Evolutionary conservation across 305 asterid genomes (phyloP).

Genomic region (Lippia alba): DNA sequence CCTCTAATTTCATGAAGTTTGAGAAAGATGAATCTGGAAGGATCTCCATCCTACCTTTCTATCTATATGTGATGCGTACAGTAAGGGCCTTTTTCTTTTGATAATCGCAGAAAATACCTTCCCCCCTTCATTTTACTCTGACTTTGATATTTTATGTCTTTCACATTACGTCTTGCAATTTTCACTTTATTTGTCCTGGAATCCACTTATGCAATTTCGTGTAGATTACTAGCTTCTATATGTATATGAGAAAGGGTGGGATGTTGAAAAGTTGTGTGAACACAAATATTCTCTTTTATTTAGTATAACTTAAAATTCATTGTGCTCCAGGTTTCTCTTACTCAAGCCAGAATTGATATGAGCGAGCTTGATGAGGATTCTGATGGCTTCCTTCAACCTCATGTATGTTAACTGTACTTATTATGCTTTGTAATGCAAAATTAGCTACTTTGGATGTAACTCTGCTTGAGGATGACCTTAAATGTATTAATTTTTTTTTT

Average conservation of each 20-base stretch:
- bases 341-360: slow-evolving; percentile 99
- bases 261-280: slow-evolving; percentile 15
- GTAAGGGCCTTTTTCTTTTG: slow-evolving; percentile 50
- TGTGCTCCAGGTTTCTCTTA: slow-evolving; percentile 86
- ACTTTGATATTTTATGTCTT: neutral
- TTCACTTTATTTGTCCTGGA: slow-evolving; percentile 18
- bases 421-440: slow-evolving; percentile 33
- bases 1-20: slow-evolving; percentile 99
- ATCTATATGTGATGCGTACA: slow-evolving; percentile 99
- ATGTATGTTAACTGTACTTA: slow-evolving; percentile 59
- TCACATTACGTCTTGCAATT: slow-evolving; percentile 14
- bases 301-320: slow-evolving; percentile 23
- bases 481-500: slow-evolving; percentile 28
- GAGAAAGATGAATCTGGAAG: slow-evolving; percentile 99
- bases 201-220: slow-evolving; percentile 16
- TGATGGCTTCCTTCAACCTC: slow-evolving; percentile 98
- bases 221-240: slow-evolving; percentile 19
- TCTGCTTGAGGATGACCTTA: slow-evolving; percentile 24
- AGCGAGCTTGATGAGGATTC: slow-evolving; percentile 99
- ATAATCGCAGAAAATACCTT: slow-evolving; percentile 22
- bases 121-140: slow-evolving; percentile 9
- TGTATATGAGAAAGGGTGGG: slow-evolving; percentile 9
- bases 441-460: slow-evolving; percentile 12
- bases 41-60: slow-evolving; percentile 95
- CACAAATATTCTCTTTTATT: slow-evolving; percentile 15